Evolutionary conservation across 176 grass and related monocot genomes (phyloP).

Genomic region (Oryza punctata): DNA sequence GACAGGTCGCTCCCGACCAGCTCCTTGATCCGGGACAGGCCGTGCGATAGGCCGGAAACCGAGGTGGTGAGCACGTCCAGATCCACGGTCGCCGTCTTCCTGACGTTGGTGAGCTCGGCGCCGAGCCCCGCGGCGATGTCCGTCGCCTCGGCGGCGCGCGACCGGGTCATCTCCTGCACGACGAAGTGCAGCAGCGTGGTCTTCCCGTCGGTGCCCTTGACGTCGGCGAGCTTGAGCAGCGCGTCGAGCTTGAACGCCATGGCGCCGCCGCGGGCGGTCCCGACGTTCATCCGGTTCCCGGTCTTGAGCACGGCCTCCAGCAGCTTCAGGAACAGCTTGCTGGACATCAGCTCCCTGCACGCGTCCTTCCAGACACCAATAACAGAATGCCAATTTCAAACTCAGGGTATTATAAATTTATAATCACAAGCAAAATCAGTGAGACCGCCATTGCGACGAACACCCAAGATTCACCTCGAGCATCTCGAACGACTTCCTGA

Average conservation of each 20-base stretch:
- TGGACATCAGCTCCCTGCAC: constrained; percentile 90
- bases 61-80: constrained; percentile 82
- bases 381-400: not conserved
- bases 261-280: constrained; percentile 77
- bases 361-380: constrained; percentile 53
- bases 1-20: constrained; percentile 39
- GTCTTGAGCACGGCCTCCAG: constrained; percentile 99
- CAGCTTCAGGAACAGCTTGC: constrained; percentile 88
- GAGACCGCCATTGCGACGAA: not conserved
- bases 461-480: constrained; percentile 59
- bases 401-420: not conserved
- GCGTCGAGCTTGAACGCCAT: constrained; percentile 98
- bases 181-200: constrained; percentile 97
- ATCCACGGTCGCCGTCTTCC: constrained; percentile 80
- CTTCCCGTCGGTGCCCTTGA: constrained; percentile 88
- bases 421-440: not conserved
- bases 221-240: constrained; percentile 89
- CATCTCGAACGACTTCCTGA: constrained; percentile 70
- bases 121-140: constrained; percentile 69
- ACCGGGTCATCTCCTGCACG: constrained; percentile 80
- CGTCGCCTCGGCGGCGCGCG: constrained; percentile 38
- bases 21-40: constrained; percentile 59
- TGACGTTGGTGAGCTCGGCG: constrained; percentile 79
- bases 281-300: constrained; percentile 95
- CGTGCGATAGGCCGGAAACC: constrained; percentile 59